Evolutionary conservation across 148 eudicot species (phyloP).

Genomic region (Arctostaphylos glauca): DNA sequence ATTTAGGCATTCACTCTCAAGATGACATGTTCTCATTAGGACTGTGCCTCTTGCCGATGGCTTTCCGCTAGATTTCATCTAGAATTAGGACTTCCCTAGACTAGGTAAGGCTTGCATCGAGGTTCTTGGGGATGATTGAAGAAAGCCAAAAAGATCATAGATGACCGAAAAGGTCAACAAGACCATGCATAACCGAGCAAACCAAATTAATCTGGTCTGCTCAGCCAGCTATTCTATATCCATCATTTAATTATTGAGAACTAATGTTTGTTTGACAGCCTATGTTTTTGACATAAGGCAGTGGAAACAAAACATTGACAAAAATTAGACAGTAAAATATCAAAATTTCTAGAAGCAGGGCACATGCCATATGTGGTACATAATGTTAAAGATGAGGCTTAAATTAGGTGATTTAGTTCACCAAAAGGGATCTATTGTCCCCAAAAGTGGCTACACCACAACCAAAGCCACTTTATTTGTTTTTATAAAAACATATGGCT

Average conservation of each 20-base stretch:
- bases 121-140: too few species aligned
- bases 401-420: constrained; percentile 21
- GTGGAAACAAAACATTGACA: background rate
- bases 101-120: too few species aligned
- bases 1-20: too few species aligned
- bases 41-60: too few species aligned
- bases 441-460: constrained; percentile 52
- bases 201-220: too few species aligned
- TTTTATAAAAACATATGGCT: constrained; percentile 20
- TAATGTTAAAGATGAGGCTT: background rate
- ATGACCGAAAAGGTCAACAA: too few species aligned
- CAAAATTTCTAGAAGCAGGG: constrained; percentile 13
- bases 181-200: too few species aligned
- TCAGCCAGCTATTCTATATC: too few species aligned
- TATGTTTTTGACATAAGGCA: background rate
- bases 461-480: constrained; percentile 39
- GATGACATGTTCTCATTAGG: too few species aligned
- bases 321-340: background rate
- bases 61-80: too few species aligned
- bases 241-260: background rate
- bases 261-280: background rate
- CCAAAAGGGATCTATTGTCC: constrained; percentile 43
- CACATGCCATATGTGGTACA: constrained; percentile 27
- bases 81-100: too few species aligned
- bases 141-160: too few species aligned